These are phyloP conservation scores for Hyphopichia pseudoburtonii DNA, from an alignment of 1,139 yeast species.

Conservation along the genomic window DNA sequence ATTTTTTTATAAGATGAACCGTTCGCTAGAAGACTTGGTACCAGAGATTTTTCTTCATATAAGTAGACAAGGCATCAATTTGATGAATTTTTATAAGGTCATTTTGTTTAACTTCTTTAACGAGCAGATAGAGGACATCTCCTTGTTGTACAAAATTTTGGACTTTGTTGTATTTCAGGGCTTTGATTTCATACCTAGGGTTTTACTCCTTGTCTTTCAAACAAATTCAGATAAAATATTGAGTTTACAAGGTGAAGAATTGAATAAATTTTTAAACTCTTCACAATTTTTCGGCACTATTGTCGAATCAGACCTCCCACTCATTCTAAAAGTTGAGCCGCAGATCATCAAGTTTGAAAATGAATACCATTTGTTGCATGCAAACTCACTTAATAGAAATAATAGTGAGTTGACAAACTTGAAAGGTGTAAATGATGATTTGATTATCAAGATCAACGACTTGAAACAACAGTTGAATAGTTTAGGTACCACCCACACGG, in stretches of 20 bases:
- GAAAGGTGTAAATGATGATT: constrained; percentile 38
- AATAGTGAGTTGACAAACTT: constrained; percentile 40
- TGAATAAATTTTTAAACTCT: constrained; percentile 24
- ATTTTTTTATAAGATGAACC: constrained; percentile 35
- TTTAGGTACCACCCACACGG: constrained; percentile 37
- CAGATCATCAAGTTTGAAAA: constrained; percentile 43
- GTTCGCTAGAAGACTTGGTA: constrained; percentile 37
- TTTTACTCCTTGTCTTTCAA: constrained; percentile 25
- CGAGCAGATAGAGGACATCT: constrained; percentile 12
- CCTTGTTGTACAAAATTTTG: constrained; percentile 19
- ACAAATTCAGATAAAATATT: constrained; percentile 19
- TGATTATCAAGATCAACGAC: constrained; percentile 26
- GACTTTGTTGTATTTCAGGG: constrained; percentile 46
- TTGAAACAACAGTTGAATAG: constrained; percentile 31
- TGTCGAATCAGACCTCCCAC: constrained; percentile 11
- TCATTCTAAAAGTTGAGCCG: constrained; percentile 24
- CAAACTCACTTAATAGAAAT: constrained; percentile 41
- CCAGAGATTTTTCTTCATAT: constrained; percentile 33
- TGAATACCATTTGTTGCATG: constrained; percentile 42
- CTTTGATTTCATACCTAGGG: constrained; percentile 33
- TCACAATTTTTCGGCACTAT: constrained; percentile 20
- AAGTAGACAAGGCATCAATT: constrained; percentile 37
- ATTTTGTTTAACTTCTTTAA: constrained; percentile 24
- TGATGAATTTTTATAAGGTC: constrained; percentile 24
- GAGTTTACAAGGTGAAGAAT: constrained; percentile 28